These are phyloP conservation scores for Pichia sorboxylosa DNA, from an alignment of 1,139 yeast species.

Conservation along the genomic window DNA sequence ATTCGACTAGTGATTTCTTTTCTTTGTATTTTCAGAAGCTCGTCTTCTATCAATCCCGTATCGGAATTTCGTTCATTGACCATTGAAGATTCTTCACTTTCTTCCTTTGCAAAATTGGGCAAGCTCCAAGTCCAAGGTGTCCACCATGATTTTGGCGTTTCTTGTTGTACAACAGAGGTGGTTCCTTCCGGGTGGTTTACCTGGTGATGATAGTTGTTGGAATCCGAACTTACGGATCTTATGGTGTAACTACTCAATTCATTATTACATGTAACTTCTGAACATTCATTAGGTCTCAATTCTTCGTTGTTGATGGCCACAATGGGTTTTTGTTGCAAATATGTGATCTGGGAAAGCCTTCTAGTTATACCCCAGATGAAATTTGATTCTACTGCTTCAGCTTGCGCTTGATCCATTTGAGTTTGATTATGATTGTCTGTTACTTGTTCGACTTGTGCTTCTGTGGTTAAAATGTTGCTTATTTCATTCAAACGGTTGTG, in stretches of 20 bases:
- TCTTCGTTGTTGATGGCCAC: neutral
- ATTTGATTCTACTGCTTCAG: slow-evolving; percentile 1
- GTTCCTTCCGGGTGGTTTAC: no score
- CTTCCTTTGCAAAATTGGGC: no score
- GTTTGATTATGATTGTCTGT: no score
- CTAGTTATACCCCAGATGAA: slow-evolving; percentile 8
- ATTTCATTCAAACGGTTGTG: no score
- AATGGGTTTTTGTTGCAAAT: neutral
- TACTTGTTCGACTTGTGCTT: no score
- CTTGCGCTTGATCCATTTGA: no score
- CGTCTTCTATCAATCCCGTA: slow-evolving; percentile 8
- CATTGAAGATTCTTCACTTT: neutral
- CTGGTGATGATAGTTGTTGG: no score
- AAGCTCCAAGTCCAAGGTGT: slow-evolving; percentile 9
- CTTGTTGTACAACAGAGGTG: no score
- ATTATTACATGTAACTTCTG: slow-evolving; percentile 3
- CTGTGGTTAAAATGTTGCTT: no score
- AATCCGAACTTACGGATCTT: no score
- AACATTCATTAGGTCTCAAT: slow-evolving; percentile 3
- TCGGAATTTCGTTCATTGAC: slow-evolving; percentile 6
- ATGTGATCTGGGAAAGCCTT: slow-evolving; percentile 5
- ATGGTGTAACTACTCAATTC: no score
- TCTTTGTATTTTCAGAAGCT: slow-evolving; percentile 6
- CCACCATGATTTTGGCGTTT: slow-evolving; percentile 13
- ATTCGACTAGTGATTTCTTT: slow-evolving; percentile 14